Evolutionary conservation across 163 green algal species (phyloP), one percentile per base, ranked within the genome.

Genomic region (Volvox carteri): DNA sequence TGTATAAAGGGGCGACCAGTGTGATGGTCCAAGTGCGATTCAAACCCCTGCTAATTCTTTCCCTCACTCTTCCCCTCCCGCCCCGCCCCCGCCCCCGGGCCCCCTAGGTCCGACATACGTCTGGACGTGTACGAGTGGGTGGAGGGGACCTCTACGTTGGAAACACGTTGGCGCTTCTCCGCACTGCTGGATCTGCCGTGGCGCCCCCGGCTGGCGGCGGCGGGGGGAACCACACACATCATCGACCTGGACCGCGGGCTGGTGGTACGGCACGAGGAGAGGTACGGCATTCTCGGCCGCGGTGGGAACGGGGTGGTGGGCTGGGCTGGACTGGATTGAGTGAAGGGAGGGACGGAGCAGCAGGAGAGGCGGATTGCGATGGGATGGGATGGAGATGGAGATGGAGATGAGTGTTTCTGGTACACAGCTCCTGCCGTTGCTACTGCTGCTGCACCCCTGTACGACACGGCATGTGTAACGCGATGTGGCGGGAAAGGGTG

Each of bases 251-350:
- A 89, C 7, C 93, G 88, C 9, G 94, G 94, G 0, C 74, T 78
- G 25, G 95, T 98, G 78, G 91, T 96, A 30, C 77, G 96, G 79
- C 96, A 98, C 87, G 95, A 97, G 68, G 96, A 98, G 85, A 62
- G 70, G 14, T 86, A 56, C 14, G 78, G 39, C 39, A n/a, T n/a
- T n/a, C n/a, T n/a, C n/a, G n/a, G n/a, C n/a, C n/a, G 2, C 7
- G 30, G 75, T n/a, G 30, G 62, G 62, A 5, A 30, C 19, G 19
- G 70, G 14, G 30, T 44, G 33, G 23, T 46, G 6, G 67, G 18
- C 33, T 14, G 67, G 33, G 6, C 18, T 46, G 67, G n/a, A n/a
- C n/a, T n/a, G n/a, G n/a, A n/a, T n/a, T n/a, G n/a, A n/a, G n/a
- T n/a, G n/a, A n/a, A n/a, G n/a, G n/a, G n/a, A n/a, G n/a, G n/a